phyloP scores from a whole-genome alignment of 306 rosid genomes.

The Lagenaria siceraria region DNA sequence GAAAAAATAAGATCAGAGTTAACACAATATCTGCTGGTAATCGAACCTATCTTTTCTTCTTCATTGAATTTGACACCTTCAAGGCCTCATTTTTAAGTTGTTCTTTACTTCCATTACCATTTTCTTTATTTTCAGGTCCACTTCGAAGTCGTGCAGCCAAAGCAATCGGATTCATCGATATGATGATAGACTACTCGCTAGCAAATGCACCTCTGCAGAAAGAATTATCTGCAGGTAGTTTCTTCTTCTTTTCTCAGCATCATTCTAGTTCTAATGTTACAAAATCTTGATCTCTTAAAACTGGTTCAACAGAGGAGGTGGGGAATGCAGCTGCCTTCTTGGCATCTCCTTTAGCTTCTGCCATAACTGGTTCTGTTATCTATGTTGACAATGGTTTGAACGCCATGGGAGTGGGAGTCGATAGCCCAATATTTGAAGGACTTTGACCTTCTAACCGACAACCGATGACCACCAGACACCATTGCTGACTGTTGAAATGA shows the following conservation, averaged over 20 bases:
- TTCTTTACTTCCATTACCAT: background rate
- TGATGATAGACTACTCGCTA: conserved; percentile 77
- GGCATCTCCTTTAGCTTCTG: conserved; percentile 78
- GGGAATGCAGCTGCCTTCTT: conserved; percentile 82
- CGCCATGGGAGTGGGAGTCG: conserved; percentile 87
- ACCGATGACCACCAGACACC: conserved; percentile 16
- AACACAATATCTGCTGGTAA: conserved; percentile 89
- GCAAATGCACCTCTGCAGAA: conserved; percentile 84
- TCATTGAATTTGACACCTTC: background rate
- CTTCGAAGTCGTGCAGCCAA: conserved; percentile 93
- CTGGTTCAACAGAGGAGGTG: conserved; percentile 60
- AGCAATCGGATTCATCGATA: conserved; percentile 87
- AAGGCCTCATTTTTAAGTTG: background rate
- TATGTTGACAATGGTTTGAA: conserved; percentile 86
- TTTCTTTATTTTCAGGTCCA: conserved; percentile 44
- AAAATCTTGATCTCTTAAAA: background rate
- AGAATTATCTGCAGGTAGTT: conserved; percentile 67
- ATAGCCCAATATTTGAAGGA: conserved; percentile 38
- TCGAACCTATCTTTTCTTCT: background rate
- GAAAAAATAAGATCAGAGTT: conserved; percentile 71
- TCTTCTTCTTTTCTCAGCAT: background rate
- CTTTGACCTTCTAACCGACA: conserved; percentile 21
- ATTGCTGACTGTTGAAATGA: background rate
- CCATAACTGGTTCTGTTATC: conserved; percentile 63
- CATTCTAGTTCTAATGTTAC: background rate